Evolutionary conservation across 2,329 filamentous ascomycete genomes (phyloP).

Genomic region (Trichoderma sp.): DNA sequence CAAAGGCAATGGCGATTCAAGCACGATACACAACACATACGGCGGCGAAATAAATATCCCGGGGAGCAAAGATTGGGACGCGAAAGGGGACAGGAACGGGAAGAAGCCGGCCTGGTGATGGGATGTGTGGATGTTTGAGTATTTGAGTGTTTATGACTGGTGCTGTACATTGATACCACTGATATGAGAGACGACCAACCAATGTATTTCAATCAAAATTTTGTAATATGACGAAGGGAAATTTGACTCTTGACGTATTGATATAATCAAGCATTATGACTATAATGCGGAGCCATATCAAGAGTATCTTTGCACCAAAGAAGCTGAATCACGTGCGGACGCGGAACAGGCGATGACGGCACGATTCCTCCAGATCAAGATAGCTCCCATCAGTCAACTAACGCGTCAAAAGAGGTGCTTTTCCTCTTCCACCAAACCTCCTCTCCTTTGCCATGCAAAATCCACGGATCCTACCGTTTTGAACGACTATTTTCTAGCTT

Average conservation of each 20-base stretch:
- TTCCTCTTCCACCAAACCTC: neutral
- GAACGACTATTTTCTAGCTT: neutral
- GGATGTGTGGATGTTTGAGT: neutral
- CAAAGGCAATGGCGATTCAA: neutral
- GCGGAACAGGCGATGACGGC: conserved; percentile 13
- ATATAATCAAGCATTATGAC: neutral
- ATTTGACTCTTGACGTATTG: neutral
- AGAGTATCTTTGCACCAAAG: neutral
- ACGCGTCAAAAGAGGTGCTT: conserved; percentile 10
- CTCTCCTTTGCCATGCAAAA: neutral
- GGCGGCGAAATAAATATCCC: conserved; percentile 29
- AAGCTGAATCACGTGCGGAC: conserved; percentile 9
- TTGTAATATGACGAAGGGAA: neutral
- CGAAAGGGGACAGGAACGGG: conserved; percentile 26
- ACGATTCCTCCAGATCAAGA: neutral
- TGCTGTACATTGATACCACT: neutral
- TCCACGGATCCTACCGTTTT: neutral
- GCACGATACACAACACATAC: conserved; percentile 26
- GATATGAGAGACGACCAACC: neutral
- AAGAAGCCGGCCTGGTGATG: conserved; percentile 30
- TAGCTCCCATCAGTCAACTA: neutral
- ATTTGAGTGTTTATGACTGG: neutral
- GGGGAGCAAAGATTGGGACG: conserved; percentile 27
- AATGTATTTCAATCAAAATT: neutral
- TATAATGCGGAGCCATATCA: neutral